Conservation (phyloP, 768 basidiomycete genomes). For the Agrocybe praecox region DNA sequence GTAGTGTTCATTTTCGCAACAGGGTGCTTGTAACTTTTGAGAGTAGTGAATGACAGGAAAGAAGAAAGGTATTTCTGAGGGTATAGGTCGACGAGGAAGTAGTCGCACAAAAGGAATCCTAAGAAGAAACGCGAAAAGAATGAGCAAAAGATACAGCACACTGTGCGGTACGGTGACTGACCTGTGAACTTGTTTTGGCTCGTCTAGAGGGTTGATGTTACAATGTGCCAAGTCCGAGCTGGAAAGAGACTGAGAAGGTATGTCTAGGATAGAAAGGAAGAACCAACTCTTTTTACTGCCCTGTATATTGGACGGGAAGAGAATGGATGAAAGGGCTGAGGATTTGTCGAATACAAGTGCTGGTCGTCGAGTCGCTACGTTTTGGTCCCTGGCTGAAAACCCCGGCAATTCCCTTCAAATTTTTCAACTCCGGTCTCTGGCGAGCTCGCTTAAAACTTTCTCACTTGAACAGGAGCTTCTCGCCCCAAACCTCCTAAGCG, state of each 20-base stretch:
- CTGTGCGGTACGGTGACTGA: conserved; percentile 37
- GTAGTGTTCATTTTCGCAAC: conserved; percentile 67
- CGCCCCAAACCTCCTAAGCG: not conserved
- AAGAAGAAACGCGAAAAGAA: conserved; percentile 19
- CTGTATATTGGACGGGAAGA: conserved; percentile 30
- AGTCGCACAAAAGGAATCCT: conserved; percentile 73
- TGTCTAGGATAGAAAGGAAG: conserved; percentile 19
- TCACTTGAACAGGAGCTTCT: conserved; percentile 8
- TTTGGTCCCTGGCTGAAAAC: conserved; percentile 48
- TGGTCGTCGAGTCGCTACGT: conserved; percentile 40
- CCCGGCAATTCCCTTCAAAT: conserved; percentile 51
- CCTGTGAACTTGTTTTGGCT: conserved; percentile 72
- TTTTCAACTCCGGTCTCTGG: conserved; percentile 50
- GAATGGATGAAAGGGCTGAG: conserved; percentile 32
- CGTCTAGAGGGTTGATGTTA: conserved; percentile 83
- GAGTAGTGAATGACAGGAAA: conserved; percentile 59
- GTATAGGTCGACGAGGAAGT: conserved; percentile 57
- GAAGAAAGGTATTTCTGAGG: conserved; percentile 46
- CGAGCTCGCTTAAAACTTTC: conserved; percentile 20
- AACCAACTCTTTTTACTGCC: conserved; percentile 53
- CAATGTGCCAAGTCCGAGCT: conserved; percentile 63
- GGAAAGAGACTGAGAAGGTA: conserved; percentile 17
- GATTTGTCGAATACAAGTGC: conserved; percentile 46
- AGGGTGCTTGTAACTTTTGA: conserved; percentile 48
- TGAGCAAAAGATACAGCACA: conserved; percentile 24